Evolutionary conservation across 2,329 filamentous ascomycete species (phyloP).

Genomic region (Penicillium sp.): DNA sequence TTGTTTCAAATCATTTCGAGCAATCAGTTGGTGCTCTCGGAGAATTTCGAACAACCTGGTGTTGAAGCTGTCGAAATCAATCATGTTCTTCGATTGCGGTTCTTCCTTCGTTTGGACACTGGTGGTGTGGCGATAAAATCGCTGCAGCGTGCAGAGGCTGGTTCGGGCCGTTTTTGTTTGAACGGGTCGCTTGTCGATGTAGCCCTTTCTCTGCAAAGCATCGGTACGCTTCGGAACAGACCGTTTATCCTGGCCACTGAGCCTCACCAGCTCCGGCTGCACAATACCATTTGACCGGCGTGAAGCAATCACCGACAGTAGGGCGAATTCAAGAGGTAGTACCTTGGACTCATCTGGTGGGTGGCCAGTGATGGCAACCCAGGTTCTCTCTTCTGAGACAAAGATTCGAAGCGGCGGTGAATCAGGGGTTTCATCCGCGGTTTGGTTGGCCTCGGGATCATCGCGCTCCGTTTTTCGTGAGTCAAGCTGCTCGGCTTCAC

Average conservation of each 20-base stretch:
- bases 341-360: constrained; percentile 55
- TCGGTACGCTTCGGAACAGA: constrained; percentile 63
- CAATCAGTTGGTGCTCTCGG: constrained; percentile 51
- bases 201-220: constrained; percentile 55
- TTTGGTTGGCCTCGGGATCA: background rate
- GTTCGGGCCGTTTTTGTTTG: constrained; percentile 52
- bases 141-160: constrained; percentile 55
- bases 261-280: constrained; percentile 54
- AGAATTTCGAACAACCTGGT: constrained; percentile 50
- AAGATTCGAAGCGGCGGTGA: constrained; percentile 40
- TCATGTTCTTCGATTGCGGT: constrained; percentile 25
- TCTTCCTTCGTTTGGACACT: constrained; percentile 13
- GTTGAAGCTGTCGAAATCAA: constrained; percentile 52
- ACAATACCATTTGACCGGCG: constrained; percentile 54
- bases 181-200: constrained; percentile 58
- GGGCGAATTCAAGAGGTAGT: constrained; percentile 53
- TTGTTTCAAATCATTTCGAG: constrained; percentile 52
- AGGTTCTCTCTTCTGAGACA: constrained; percentile 56
- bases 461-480: background rate
- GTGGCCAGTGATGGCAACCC: constrained; percentile 61
- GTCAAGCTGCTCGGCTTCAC: constrained; percentile 37
- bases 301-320: constrained; percentile 59
- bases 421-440: background rate
- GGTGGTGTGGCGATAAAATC: constrained; percentile 38
- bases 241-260: constrained; percentile 63